Conservation (phyloP, 108 stramenopile genomes). For the Nitzschia inconspicua region DNA sequence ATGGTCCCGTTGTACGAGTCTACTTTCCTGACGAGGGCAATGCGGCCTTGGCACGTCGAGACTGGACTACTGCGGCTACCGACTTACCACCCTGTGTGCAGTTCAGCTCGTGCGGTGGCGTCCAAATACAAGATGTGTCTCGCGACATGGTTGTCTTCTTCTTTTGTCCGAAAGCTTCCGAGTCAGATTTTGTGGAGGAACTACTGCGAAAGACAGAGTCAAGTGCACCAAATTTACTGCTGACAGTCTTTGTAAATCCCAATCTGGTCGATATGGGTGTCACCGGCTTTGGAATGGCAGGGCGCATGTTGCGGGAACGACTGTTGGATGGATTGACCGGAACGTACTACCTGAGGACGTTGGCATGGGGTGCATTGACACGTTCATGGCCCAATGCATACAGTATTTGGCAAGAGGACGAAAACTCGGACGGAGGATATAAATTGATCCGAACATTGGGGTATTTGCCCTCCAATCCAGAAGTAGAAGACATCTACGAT, state of each 20-base stretch:
- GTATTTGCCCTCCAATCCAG: constrained; percentile 71
- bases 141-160: constrained; percentile 30
- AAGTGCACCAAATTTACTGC: constrained; percentile 35
- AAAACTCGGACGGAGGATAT: constrained; percentile 74
- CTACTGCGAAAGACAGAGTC: constrained; percentile 39
- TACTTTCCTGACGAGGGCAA: constrained; percentile 94
- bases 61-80: constrained; percentile 59
- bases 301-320: constrained; percentile 82
- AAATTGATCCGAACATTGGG: constrained; percentile 64
- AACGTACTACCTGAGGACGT: constrained; percentile 85
- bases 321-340: constrained; percentile 66
- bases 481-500: constrained; percentile 86
- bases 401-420: constrained; percentile 92
- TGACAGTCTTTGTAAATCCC: constrained; percentile 90
- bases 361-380: constrained; percentile 89
- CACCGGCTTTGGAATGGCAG: constrained; percentile 94
- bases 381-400: constrained; percentile 59
- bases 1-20: constrained; percentile 61
- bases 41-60: constrained; percentile 84
- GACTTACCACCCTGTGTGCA: constrained; percentile 71
- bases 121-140: constrained; percentile 48
- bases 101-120: constrained; percentile 66
- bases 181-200: constrained; percentile 45
- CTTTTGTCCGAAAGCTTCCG: neutral
- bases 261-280: constrained; percentile 92